Evolutionary conservation across 2,329 filamentous ascomycete genomes (phyloP), one percentile per base, ranked within the genome.

Genomic region (Talaromyces albobiverticillius): DNA sequence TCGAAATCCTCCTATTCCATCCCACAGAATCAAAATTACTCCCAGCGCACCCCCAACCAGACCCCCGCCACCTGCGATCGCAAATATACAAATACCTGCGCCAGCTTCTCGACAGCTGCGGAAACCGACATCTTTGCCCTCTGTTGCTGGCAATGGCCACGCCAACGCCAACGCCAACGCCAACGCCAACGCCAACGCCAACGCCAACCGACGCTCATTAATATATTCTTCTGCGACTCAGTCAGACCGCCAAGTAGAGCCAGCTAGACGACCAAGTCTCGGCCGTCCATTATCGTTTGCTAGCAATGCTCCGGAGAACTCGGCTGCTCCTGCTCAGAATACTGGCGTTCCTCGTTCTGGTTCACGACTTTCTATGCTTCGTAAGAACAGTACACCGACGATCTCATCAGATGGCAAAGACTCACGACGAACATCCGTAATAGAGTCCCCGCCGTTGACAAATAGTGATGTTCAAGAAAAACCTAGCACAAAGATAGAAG

Each of bases 271-370:
- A 40, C n/a, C 36, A 9, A 40, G 36, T 40, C 36, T 43, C 16
- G 51, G 54, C 29, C 54, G 54, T 22, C 40, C 47, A 7, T 40
- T 46, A 34, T 53, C 54, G 11, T 52, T 34, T 42, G 13, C 45
- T 13, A 26, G 38, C 10, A 45, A 29, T 10, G 11, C 23, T 34
- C 9, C 18, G 34, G 18, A 47, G 22, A 43, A 64, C n/a, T 69
- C 71, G 0, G 66, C 69, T 3, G 63, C 69, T 14, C 11, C 32
- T 22, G 64, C 71, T 3, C 72, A 71, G 3, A 75, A 75, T 51
- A 74, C 74, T 46, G 74, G 73, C 53, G 67, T 74, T 14, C 72
- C 72, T 3, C 66, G 66, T 1, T 72, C 73, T 51, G 74, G 70
- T 16, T 42, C 47, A 42, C 32, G 48, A 25, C 43, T 42, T 43